Evolutionary conservation across 805 yeast species (phyloP).

Genomic region (Dipodascus albidus): DNA sequence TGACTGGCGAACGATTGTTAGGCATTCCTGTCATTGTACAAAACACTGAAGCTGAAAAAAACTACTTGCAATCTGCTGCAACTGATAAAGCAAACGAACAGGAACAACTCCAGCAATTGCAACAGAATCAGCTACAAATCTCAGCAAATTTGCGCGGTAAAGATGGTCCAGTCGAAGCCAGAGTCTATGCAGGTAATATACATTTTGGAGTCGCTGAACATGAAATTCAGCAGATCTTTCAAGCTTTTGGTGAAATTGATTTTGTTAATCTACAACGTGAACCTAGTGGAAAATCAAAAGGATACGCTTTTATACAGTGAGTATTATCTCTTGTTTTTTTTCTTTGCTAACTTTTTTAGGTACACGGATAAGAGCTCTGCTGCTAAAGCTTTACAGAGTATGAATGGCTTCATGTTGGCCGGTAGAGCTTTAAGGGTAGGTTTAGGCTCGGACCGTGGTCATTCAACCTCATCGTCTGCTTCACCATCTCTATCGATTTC

Average conservation of each 20-base stretch:
- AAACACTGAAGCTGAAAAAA: slow-evolving; percentile 25
- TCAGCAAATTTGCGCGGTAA: slow-evolving; percentile 1
- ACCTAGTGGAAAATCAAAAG: slow-evolving; percentile 78
- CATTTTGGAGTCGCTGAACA: slow-evolving; percentile 41
- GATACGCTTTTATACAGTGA: slow-evolving; percentile 70
- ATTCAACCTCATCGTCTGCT: not conserved
- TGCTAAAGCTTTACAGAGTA: slow-evolving; percentile 17
- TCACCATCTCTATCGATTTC: too few relatives aligned
- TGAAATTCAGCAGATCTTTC: slow-evolving; percentile 59
- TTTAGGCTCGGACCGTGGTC: slow-evolving; percentile 7
- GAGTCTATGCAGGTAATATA: slow-evolving; percentile 24
- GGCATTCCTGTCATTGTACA: slow-evolving; percentile 26
- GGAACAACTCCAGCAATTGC: too few relatives aligned
- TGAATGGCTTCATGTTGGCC: slow-evolving; percentile 21
- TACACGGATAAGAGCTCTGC: slow-evolving; percentile 13
- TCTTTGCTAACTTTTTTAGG: slow-evolving; percentile 3
- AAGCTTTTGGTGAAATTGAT: slow-evolving; percentile 55
- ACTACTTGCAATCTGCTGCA: slow-evolving; percentile 16
- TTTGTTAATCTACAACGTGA: slow-evolving; percentile 83
- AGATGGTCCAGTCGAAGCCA: slow-evolving; percentile 8
- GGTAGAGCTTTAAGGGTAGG: slow-evolving; percentile 23
- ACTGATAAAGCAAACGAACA: not conserved
- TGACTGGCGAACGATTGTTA: slow-evolving; percentile 24
- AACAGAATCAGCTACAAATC: not conserved
- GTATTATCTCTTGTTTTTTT: slow-evolving; percentile 3